Evolutionary conservation across 805 yeast genomes (phyloP), one percentile per base, ranked within the genome.

Genomic region (Hanseniaspora valbyensis): DNA sequence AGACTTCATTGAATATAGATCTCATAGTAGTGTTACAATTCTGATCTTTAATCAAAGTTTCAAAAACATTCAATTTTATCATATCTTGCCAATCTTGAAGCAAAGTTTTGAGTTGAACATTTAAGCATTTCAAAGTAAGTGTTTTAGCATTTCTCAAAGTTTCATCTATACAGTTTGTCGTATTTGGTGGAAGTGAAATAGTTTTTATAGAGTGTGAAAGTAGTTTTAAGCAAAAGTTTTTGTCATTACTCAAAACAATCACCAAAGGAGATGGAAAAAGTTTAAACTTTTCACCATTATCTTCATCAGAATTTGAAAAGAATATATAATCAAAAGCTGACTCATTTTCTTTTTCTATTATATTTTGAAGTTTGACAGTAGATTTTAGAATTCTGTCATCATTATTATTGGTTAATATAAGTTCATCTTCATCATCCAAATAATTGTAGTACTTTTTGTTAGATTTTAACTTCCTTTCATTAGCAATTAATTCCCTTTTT

Each of bases 341-440:
- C 4, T 48, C 51, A 25, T 26, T 10, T 19, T 33, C 28, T 3
- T 13, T 32, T 4, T 40, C 24, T 22, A 48, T n/a, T 3, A 48
- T 29, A 7, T 39, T 36, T 33, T 40, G 44, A n/a, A 48, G 38
- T 28, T 36, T 48, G 1, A 40, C 8, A 16, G 41, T 32, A 2
- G 28, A 13, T 21, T 40, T 22, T 18, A 48, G 22, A 25, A 48
- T 48, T 33, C 18, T 48, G 18, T 48, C 51, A 40, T 48, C 51
- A 33, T 48, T 48, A 10, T 19, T 18, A 12, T 8, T n/a, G 6
- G 36, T n/a, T 9, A n/a, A 7, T 9, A 32, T n/a, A 32, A 13
- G 13, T 5, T 39, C 50, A 39, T 46, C 50, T 25, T 44, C 34
- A 7, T n/a, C 28, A 13, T 28, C 38, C 2, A 6, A 18, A 16